Conservation (phyloP, 208 protist genomes). For the Trypanosoma cruzi region DNA sequence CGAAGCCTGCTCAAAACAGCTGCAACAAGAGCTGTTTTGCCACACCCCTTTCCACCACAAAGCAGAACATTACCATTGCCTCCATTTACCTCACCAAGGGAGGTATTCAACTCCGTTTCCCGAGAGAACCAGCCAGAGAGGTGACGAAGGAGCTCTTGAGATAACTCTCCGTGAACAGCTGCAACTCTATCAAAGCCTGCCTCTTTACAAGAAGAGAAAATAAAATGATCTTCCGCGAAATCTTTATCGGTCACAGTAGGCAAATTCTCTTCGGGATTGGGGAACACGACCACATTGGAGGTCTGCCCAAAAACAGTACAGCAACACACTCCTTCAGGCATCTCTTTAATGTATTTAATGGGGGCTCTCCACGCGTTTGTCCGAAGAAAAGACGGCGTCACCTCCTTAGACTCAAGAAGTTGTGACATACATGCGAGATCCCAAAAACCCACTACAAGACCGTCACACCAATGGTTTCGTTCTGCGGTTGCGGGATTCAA, state of each 20-base stretch:
- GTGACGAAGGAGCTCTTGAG: constrained; percentile 46
- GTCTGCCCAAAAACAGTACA: constrained; percentile 37
- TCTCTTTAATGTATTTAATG: constrained; percentile 34
- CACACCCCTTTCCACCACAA: constrained; percentile 82
- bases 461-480: constrained; percentile 50
- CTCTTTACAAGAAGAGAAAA: not conserved
- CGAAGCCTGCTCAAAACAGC: constrained; percentile 45
- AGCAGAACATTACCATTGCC: constrained; percentile 71
- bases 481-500: constrained; percentile 36
- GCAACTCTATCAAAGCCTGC: constrained; percentile 31
- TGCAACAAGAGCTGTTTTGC: constrained; percentile 71
- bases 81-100: constrained; percentile 14
- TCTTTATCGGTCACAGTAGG: constrained; percentile 13
- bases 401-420: constrained; percentile 44
- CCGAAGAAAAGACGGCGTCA: constrained; percentile 76
- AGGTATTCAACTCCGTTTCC: constrained; percentile 15
- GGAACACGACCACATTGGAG: constrained; percentile 70
- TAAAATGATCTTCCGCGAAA: not conserved
- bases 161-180: constrained; percentile 55
- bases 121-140: constrained; percentile 40
- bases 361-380: constrained; percentile 37
- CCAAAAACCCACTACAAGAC: constrained; percentile 45
- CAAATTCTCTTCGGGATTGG: constrained; percentile 31
- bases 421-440: constrained; percentile 55
- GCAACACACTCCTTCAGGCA: constrained; percentile 28